phyloP scores from a whole-genome alignment of 805 yeast genomes.

The Hanseniaspora guilliermondii region DNA sequence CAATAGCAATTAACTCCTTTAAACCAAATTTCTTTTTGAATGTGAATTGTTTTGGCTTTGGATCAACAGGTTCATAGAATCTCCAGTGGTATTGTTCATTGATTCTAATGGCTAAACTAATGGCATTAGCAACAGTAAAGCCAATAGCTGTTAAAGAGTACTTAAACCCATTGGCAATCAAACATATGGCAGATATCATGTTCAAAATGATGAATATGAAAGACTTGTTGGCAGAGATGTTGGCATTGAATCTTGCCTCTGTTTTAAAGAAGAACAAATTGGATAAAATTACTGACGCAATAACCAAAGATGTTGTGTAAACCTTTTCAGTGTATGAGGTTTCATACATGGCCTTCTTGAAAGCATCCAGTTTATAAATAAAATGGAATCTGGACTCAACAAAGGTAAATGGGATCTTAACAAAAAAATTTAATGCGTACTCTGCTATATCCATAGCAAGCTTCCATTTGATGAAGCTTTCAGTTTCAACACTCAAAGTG shows the following conservation, averaged over 20 bases:
- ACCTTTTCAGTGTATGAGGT: neutral
- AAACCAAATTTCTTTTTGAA: conserved; percentile 11
- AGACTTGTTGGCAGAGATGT: conserved; percentile 31
- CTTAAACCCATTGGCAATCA: conserved; percentile 27
- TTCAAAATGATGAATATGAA: conserved; percentile 32
- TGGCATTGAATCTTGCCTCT: conserved; percentile 23
- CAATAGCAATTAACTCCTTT: conserved; percentile 12
- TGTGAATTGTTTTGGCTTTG: conserved; percentile 5
- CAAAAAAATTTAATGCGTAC: conserved; percentile 3
- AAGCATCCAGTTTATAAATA: conserved; percentile 11
- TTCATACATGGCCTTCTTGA: conserved; percentile 10
- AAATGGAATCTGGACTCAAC: conserved; percentile 11
- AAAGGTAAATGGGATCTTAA: conserved; percentile 12
- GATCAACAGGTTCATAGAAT: conserved; percentile 13
- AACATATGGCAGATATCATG: conserved; percentile 29
- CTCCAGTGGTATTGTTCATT: conserved; percentile 17
- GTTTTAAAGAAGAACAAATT: conserved; percentile 31
- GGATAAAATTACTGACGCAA: conserved; percentile 28
- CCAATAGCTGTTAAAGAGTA: conserved; percentile 30
- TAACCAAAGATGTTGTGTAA: conserved; percentile 20
- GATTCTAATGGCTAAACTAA: conserved; percentile 32
- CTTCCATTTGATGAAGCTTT: conserved; percentile 3
- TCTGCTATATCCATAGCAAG: neutral
- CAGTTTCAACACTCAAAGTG: conserved; percentile 10
- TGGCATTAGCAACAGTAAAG: conserved; percentile 29